Base-by-base conservation (phyloP, 192 early-diverging fungal genomes). In the Phlyctochytrium arcticum region DNA sequence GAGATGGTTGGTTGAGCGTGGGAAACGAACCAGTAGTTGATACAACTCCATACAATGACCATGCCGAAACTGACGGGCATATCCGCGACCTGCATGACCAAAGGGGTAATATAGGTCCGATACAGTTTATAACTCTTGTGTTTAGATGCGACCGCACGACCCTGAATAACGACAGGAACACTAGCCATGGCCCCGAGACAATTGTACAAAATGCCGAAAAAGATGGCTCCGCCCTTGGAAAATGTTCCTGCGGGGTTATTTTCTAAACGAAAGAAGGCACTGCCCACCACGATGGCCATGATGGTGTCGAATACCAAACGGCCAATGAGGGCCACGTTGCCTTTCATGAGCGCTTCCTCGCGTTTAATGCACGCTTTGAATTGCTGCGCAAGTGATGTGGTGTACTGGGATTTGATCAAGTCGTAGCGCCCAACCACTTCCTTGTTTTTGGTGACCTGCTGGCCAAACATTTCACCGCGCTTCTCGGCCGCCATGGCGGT, bases 171-270 rank as follows among this genome's bases (percentile, higher is more conserved):
- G 59, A 79, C 75, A 47, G 89, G 85, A 31, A 91, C 70, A 57
- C 87, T 83, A 19, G 87, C 76, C 50, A 90, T 78, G 19, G 87
- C 85, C 17, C 85, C 78, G 39, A 89, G 73, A 55, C 82, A 77
- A 69, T 85, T 85, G 76, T 88, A 89, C 51, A 89, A 39, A 74
- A 84, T 15, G 79, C 50, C 62, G 77, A 65, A 60, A 72, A 91
- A 93, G 27, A 93, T 69, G n/a, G 85, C 83, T 65, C 89, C 88
- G 49, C 91, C 89, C 47, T 89, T 82, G 30, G 89, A 80, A 72
- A 90, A 90, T 54, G 89, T 86, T 24, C 89, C 91, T 15, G 57
- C 63, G 31, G 78, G 72, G 27, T 67, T 73, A 35, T 61, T 49
- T 2, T 87, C 86, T 48, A 91, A 68, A 21, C 70, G 60, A 31